These are phyloP conservation scores for Phytophthora fragariae DNA, from an alignment of 352 stramenopile species.

Conservation along the genomic window DNA sequence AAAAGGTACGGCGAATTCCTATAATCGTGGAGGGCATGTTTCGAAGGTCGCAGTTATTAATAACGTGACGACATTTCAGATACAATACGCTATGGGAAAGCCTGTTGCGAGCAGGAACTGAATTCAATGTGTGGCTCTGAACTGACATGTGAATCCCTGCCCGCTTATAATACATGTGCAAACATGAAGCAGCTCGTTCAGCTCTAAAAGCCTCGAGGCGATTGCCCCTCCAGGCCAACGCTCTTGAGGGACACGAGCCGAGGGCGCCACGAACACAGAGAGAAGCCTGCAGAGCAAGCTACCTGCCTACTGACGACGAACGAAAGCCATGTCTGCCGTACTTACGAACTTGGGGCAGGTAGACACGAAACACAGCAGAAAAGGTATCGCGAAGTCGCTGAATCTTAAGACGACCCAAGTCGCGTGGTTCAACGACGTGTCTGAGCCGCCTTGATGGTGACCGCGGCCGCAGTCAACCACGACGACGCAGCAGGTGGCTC, in stretches of 20 bases:
- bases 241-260: too few relatives aligned
- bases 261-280: not conserved
- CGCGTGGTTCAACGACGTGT: not conserved
- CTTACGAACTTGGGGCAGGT: not conserved
- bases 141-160: too few relatives aligned
- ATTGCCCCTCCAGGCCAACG: not conserved
- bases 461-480: not conserved
- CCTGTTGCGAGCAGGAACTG: too few relatives aligned
- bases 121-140: too few relatives aligned
- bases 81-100: too few relatives aligned
- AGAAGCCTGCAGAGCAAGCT: not conserved
- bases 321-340: not conserved
- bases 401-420: too few relatives aligned
- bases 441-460: not conserved
- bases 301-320: not conserved
- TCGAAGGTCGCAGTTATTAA: too few relatives aligned
- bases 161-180: too few relatives aligned
- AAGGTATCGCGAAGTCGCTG: not conserved
- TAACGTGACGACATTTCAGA: too few relatives aligned
- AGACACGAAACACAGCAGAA: not conserved
- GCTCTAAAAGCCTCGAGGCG: not conserved
- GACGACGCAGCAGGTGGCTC: not conserved
- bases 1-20: too few relatives aligned
- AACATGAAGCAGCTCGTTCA: too few relatives aligned
- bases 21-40: too few relatives aligned